Base-by-base conservation (phyloP, 208 protist genomes). In the Crithidia brevicula region DNA sequence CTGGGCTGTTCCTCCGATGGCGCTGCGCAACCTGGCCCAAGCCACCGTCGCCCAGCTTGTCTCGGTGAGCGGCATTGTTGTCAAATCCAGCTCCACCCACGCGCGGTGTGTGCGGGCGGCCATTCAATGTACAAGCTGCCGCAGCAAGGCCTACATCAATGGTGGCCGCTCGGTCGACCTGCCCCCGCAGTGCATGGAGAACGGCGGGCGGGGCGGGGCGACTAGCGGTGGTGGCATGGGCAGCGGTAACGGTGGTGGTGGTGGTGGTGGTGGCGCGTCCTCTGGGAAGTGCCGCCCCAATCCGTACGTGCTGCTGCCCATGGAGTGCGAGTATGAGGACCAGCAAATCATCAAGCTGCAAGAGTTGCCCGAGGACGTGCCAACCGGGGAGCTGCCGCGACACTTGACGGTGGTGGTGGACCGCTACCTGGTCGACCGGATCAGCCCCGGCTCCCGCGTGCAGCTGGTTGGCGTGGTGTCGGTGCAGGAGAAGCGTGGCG, bases 391-490 rank as follows among this genome's bases (percentile, higher is more conserved):
- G 64, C 79, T 98, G 28, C 96, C 97, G 18, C 82, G 93, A 18
- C 88, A 95, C 59, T 63, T 98, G 2, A 91, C 81, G 5, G 80
- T 97, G 49, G 78, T 92, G 16, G 80, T 98, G 16, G 96, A 98
- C 46, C 84, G 95, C 46, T 94, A 96, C 61, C 77, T 98, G 5
- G 92, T 97, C 10, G 89, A 99, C 67, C 82, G 88, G 38, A 87
- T 96, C 30, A 97, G 92, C 64, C 98, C 99, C 0, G 99, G 99
- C 27, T 98, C 99, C 36, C 92, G 98, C 25, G 92, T 99, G 16
- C 91, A 99, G 59, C 78, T 99, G 52, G 84, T 80, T 10, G 85
- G 86, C 49, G 86, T 95, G 50, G 88, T 95, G 34, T 90, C 90
- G 13, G 93, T 96, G 34, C 89, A 95, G 63, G 89, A 97, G 63